Evolutionary conservation across 2,329 filamentous ascomycete genomes (phyloP).

Genomic region (Scedosporium apiospermum): DNA sequence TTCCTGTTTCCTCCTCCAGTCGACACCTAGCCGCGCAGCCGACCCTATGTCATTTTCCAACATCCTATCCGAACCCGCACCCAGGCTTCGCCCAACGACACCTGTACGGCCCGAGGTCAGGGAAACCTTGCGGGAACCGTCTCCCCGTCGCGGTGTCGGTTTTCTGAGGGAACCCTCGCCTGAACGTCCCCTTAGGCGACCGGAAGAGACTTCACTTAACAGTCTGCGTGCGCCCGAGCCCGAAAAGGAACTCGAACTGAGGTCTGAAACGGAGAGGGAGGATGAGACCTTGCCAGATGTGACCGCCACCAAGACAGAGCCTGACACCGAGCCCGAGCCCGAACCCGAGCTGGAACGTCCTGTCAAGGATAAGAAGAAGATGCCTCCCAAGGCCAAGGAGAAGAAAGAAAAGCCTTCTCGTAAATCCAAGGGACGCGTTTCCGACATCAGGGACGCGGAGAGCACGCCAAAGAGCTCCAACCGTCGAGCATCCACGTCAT

Average conservation of each 20-base stretch:
- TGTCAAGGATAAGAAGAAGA: conserved; percentile 10
- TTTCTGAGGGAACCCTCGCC: conserved; percentile 1
- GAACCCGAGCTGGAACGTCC: conserved; percentile 8
- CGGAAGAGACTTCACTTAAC: not conserved
- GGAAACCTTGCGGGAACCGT: conserved; percentile 1
- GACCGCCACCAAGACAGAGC: not conserved
- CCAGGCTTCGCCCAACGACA: conserved; percentile 29
- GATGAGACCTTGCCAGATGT: not conserved
- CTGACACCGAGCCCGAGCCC: not conserved
- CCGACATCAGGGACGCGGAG: conserved; percentile 40
- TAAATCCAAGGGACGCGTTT: conserved; percentile 40
- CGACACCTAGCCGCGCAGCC: conserved; percentile 65
- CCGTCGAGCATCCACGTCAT: conserved; percentile 41
- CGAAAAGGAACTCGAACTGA: not conserved
- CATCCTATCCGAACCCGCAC: conserved; percentile 70
- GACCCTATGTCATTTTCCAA: conserved; percentile 96
- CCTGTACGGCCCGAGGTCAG: not conserved
- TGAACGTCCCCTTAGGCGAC: not conserved
- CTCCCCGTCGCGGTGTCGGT: conserved; percentile 1
- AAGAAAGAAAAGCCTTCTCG: conserved; percentile 7
- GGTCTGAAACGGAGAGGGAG: not conserved
- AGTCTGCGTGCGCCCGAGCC: not conserved
- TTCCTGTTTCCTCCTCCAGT: conserved; percentile 6
- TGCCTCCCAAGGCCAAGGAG: conserved; percentile 10
- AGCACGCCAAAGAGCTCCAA: conserved; percentile 31